Conservation (phyloP, 129 eudicot species). For the Deinandra increscens region DNA sequence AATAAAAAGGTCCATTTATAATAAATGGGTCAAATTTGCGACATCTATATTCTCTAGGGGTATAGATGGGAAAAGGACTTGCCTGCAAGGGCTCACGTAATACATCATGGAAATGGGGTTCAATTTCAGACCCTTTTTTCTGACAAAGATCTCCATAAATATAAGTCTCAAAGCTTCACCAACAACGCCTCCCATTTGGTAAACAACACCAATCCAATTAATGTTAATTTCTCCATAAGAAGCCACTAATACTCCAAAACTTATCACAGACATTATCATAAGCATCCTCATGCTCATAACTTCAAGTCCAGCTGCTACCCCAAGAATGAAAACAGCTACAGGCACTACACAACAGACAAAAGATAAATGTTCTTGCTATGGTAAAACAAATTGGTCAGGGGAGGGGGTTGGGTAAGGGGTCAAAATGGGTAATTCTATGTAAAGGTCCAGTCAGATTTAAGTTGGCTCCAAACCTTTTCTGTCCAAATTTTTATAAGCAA, state of each 20-base stretch:
- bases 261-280: conserved; percentile 90
- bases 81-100: conserved; percentile 99
- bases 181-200: conserved; percentile 98
- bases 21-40: not conserved
- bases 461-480: not conserved
- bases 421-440: not conserved
- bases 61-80: conserved; percentile 28
- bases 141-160: conserved; percentile 92
- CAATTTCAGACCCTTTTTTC: conserved; percentile 79
- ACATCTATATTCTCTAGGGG: conserved; percentile 2
- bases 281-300: conserved; percentile 88
- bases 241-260: conserved; percentile 90
- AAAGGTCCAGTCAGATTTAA: not conserved
- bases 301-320: conserved; percentile 95
- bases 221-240: conserved; percentile 90
- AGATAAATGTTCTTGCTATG: not conserved
- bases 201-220: conserved; percentile 92
- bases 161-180: conserved; percentile 95
- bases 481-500: no score
- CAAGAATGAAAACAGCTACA: conserved; percentile 92
- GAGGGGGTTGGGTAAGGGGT: not conserved
- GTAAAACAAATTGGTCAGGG: not conserved
- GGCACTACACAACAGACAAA: conserved; percentile 62
- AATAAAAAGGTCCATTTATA: not conserved
- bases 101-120: conserved; percentile 92